Evolutionary conservation across 139 green algal species (phyloP).

Genomic region (Chlorella sp.): DNA sequence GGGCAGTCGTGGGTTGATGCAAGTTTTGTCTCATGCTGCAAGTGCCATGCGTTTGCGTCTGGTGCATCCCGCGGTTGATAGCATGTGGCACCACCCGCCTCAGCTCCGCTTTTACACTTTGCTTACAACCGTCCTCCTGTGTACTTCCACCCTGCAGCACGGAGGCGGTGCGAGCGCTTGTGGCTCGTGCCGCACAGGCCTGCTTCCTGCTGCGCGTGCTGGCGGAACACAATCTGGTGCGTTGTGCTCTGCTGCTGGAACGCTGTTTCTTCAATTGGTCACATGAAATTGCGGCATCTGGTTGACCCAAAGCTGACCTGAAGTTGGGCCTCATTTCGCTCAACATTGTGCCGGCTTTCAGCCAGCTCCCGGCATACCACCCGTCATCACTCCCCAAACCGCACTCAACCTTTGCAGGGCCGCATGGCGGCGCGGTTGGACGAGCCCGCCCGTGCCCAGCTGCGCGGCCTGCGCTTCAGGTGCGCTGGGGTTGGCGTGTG

Average conservation of each 20-base stretch:
- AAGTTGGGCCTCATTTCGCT: too few relatives aligned
- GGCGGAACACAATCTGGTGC: constrained; percentile 44
- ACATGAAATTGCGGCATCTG: too few relatives aligned
- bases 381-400: too few relatives aligned
- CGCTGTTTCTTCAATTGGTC: too few relatives aligned
- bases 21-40: neutral
- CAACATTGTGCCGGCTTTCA: too few relatives aligned
- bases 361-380: too few relatives aligned
- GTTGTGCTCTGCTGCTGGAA: too few relatives aligned
- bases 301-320: too few relatives aligned
- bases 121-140: neutral
- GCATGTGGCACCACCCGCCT: neutral
- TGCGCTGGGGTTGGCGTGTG: neutral
- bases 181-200: constrained; percentile 63
- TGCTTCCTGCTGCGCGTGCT: constrained; percentile 63
- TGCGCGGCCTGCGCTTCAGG: constrained; percentile 38
- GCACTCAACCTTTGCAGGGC: neutral
- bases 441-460: constrained; percentile 1
- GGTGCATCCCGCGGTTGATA: neutral
- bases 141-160: constrained; percentile 30
- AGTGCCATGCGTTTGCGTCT: neutral
- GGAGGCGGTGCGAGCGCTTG: constrained; percentile 54
- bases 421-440: constrained; percentile 65
- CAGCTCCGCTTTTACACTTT: neutral
- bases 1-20: neutral